Conservation (phyloP, 176 grass and related monocot species). For the Elaeis guineensis region DNA sequence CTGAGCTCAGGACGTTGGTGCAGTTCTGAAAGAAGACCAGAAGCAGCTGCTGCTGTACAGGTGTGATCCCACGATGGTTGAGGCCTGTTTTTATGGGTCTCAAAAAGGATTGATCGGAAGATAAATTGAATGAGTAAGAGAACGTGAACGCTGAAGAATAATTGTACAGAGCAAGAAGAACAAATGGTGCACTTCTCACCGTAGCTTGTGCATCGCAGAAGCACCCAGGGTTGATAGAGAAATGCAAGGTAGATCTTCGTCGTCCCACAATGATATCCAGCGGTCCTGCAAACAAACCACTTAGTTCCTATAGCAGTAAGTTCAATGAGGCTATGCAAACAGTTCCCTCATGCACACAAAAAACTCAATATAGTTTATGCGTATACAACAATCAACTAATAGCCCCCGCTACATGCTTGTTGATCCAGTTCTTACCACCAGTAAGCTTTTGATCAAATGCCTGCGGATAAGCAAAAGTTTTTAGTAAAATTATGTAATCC, state of each 20-base stretch:
- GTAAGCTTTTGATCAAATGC: no score
- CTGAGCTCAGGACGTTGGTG: constrained; percentile 34
- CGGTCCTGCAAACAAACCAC: constrained; percentile 46
- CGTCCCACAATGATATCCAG: constrained; percentile 48
- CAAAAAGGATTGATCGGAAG: background rate
- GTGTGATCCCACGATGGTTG: constrained; percentile 90
- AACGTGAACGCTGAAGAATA: background rate
- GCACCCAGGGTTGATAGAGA: constrained; percentile 56
- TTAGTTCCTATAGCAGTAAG: background rate
- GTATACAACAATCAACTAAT: no score
- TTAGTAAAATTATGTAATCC: no score
- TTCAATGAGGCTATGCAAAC: background rate
- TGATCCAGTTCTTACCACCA: no score
- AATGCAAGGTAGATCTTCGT: constrained; percentile 75
- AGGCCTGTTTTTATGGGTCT: constrained; percentile 36
- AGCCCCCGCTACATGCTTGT: no score
- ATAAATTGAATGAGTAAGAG: background rate
- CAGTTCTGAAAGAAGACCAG: constrained; percentile 73
- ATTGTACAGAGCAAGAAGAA: background rate
- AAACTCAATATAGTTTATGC: no score
- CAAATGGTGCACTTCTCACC: constrained; percentile 26
- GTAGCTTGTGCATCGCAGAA: constrained; percentile 84
- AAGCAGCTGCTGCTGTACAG: constrained; percentile 70
- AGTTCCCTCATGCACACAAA: no score
- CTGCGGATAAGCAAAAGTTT: no score